Evolutionary conservation across 805 yeast genomes (phyloP).

Genomic region (Saccharomycopsis sp.): DNA sequence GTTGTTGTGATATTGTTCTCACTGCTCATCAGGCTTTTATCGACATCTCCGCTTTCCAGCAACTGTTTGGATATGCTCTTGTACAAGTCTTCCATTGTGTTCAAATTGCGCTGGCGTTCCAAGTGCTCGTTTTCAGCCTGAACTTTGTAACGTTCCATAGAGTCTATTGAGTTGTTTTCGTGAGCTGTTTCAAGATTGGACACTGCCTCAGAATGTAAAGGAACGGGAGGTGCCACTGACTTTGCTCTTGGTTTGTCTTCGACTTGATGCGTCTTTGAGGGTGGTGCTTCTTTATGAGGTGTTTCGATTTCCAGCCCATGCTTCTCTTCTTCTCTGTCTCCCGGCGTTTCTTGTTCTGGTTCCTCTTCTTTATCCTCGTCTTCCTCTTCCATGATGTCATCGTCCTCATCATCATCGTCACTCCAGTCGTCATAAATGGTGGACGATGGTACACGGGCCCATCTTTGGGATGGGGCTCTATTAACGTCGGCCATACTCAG

Average conservation of each 20-base stretch:
- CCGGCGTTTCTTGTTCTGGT: background rate
- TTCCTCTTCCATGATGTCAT: conserved; percentile 5
- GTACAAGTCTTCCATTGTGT: conserved; percentile 15
- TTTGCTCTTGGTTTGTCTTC: background rate
- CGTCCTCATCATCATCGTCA: conserved; percentile 9
- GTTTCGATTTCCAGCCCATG: background rate
- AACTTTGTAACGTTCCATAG: conserved; percentile 8
- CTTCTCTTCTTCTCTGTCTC: background rate
- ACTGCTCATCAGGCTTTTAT: background rate
- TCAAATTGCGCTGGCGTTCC: conserved; percentile 11
- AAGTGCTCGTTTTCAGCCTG: conserved; percentile 12
- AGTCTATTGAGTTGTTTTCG: conserved; percentile 6
- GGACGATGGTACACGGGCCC: conserved; percentile 7
- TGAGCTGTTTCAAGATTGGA: background rate
- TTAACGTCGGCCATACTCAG: too few species aligned
- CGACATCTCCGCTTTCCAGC: conserved; percentile 4
- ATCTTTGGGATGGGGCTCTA: conserved; percentile 17
- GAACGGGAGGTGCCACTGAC: background rate
- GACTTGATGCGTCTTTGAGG: background rate
- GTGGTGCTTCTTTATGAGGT: background rate
- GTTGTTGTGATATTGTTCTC: background rate
- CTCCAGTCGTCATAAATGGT: conserved; percentile 15
- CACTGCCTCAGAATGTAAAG: background rate
- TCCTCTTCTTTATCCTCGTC: conserved; percentile 7
- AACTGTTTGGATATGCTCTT: conserved; percentile 15